Percentiles rank a stretch among this genome's conserved stretches.
Evolutionary conservation across 192 early-diverging fungal species (phyloP).

Genomic region (Linnemannia schmuckeri): DNA sequence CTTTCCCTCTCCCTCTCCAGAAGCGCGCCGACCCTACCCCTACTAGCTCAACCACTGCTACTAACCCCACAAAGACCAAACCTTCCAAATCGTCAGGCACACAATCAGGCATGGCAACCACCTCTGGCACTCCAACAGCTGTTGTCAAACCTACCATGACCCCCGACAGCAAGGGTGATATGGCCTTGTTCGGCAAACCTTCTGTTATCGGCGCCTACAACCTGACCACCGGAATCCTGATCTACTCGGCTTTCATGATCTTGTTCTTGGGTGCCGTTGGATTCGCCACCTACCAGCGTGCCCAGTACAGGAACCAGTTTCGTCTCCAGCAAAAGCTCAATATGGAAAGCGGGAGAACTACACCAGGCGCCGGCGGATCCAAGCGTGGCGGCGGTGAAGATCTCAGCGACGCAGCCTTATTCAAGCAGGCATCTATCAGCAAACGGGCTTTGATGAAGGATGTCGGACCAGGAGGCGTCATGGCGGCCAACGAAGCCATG

Average conservation of each 20-base stretch:
- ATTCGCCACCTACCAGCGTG: slow-evolving; percentile 34
- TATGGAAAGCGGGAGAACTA: slow-evolving; percentile 31
- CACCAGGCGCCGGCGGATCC: slow-evolving; percentile 8
- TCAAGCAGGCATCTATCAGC: slow-evolving; percentile 53
- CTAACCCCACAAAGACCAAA: not conserved
- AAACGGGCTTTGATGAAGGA: slow-evolving; percentile 51
- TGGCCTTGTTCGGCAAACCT: slow-evolving; percentile 38
- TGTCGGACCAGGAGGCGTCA: slow-evolving; percentile 26
- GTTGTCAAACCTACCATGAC: not conserved
- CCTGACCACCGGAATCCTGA: slow-evolving; percentile 47
- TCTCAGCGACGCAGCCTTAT: slow-evolving; percentile 42
- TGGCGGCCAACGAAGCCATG: slow-evolving; percentile 22
- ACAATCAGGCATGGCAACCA: slow-evolving; percentile 15
- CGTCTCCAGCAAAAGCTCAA: slow-evolving; percentile 24
- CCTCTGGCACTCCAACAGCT: not conserved
- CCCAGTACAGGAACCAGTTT: slow-evolving; percentile 46
- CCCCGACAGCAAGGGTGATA: slow-evolving; percentile 39
- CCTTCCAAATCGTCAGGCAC: not conserved
- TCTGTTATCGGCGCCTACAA: slow-evolving; percentile 39
- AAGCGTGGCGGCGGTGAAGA: slow-evolving; percentile 9
- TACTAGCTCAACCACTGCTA: not conserved
- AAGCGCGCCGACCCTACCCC: slow-evolving; percentile 10
- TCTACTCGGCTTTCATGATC: slow-evolving; percentile 36
- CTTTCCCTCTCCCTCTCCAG: not conserved
- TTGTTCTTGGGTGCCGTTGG: slow-evolving; percentile 34